phyloP scores from a whole-genome alignment of 2,329 filamentous ascomycete species.

The Ophiostoma fasciatum region DNA sequence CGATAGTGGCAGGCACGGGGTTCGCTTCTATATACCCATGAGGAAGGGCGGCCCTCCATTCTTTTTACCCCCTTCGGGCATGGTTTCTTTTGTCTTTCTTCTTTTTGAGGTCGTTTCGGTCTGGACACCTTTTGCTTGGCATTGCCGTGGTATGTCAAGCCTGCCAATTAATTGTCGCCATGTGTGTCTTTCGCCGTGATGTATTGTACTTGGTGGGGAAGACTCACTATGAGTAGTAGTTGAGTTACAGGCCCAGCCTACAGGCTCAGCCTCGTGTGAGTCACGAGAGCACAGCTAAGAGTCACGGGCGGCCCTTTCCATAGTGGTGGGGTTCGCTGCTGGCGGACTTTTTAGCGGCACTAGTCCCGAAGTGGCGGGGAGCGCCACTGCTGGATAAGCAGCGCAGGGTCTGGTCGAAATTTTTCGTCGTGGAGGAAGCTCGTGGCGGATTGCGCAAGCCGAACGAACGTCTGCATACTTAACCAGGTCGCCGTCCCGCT shows the following conservation, averaged over 20 bases:
- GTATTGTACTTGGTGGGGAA: too few relatives aligned
- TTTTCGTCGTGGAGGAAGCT: too few relatives aligned
- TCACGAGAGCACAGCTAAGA: conserved; percentile 3
- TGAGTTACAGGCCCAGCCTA: background rate
- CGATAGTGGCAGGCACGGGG: conserved; percentile 25
- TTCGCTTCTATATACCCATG: too few relatives aligned
- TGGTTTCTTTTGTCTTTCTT: background rate
- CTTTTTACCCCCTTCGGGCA: too few relatives aligned
- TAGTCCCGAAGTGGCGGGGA: background rate
- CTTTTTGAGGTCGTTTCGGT: background rate
- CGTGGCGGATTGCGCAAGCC: too few relatives aligned
- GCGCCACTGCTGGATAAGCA: conserved; percentile 7
- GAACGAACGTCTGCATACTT: too few relatives aligned
- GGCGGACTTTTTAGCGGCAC: background rate
- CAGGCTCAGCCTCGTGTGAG: conserved; percentile 9
- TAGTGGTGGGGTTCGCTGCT: conserved; percentile 1
- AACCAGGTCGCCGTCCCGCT: too few relatives aligned
- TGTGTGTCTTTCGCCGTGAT: background rate
- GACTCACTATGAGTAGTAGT: conserved; percentile 8
- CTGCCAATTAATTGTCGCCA: background rate
- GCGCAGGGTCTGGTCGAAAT: too few relatives aligned
- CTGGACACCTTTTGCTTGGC: background rate
- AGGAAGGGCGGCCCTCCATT: too few relatives aligned
- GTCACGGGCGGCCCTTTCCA: conserved; percentile 2
- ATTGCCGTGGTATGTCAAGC: too few relatives aligned